Base-by-base conservation (phyloP, 1,284 basidiomycete species). In the Tremellales sp. region DNA sequence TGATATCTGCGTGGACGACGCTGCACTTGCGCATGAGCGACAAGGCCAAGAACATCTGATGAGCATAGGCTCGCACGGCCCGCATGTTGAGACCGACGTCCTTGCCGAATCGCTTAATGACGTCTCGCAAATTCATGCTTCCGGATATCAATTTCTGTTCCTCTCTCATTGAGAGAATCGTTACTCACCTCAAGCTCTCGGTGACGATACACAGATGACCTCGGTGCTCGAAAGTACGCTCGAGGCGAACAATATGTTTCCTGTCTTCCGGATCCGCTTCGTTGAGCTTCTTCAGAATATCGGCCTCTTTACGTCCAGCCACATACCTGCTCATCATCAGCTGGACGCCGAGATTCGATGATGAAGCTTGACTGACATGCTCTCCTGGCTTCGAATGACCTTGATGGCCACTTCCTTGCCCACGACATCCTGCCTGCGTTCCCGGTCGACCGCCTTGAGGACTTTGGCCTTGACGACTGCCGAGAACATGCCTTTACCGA, bases 401-500 rank as follows among this genome's bases (percentile, higher is more conserved):
- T 99, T 99, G 75, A 99, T 97, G 0, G 96, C 96, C 2, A 98
- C 93, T 67, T 99, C 93, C 61, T 81, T 82, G 13, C 68, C 68
- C 4, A 72, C 83, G 10, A 71, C 67, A 54, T 70, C 70, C 36
- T 65, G 75, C 64, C 61, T 85, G 23, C 70, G 52, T 83, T 52
- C 79, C 46, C 65, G 78, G 3, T 76, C 64, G 29, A 89, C 87
- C 7, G 81, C 81, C 60, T 86, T 82, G 26, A 92, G 77, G 21
- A 96, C 83, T 42, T 89, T 84, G 7, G 93, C 93, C 41, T 87
- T 82, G 21, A 97, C 92, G 35, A 98, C 96, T 43, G 88, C 90
- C 37, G 91, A 90, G 73, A 98, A 99, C 92, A 98, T 99, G 51
- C 96, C 96, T 70, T 94, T 93, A 27, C 96, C 96, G 11, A 98